These are phyloP conservation scores for Purshia tridentata DNA, from an alignment of 306 rosid species.

Conservation along the genomic window DNA sequence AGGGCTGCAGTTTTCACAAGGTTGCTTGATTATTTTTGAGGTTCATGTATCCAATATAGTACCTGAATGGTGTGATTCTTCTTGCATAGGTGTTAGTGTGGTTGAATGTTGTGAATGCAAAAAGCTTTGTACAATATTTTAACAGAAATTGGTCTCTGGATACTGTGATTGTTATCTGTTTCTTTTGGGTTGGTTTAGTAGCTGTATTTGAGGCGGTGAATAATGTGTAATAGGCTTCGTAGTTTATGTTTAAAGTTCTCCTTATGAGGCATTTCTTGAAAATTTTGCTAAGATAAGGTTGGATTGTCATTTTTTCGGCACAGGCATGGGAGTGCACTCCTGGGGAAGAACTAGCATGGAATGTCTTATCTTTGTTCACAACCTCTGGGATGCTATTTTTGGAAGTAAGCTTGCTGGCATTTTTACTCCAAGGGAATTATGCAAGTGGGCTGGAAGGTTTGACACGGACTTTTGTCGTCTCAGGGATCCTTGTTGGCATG, in stretches of 20 bases:
- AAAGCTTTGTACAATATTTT: neutral
- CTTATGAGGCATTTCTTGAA: neutral
- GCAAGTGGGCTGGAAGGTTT: conserved; percentile 72
- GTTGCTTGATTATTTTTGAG: neutral
- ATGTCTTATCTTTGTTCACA: conserved; percentile 74
- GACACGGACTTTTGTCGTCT: conserved; percentile 73
- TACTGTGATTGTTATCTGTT: neutral
- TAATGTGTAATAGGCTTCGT: neutral
- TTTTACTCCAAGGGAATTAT: conserved; percentile 83
- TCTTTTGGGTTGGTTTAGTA: neutral
- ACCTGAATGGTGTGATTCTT: neutral
- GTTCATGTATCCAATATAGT: neutral
- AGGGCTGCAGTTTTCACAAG: neutral
- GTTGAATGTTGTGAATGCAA: neutral
- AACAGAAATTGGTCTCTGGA: neutral
- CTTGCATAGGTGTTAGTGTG: neutral
- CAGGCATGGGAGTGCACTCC: conserved; percentile 88
- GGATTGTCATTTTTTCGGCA: conserved; percentile 22
- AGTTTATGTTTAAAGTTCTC: neutral
- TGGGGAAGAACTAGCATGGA: conserved; percentile 72
- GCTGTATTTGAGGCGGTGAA: neutral
- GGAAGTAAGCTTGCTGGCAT: conserved; percentile 97
- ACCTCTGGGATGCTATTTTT: conserved; percentile 92
- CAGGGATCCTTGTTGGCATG: conserved; percentile 76
- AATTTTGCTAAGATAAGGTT: conserved; percentile 15